A percentile compares a stretch with the other conserved stretches of the same genome.
Conservation (phyloP, 805 yeast genomes). For the Yamadazyma sp. region DNA sequence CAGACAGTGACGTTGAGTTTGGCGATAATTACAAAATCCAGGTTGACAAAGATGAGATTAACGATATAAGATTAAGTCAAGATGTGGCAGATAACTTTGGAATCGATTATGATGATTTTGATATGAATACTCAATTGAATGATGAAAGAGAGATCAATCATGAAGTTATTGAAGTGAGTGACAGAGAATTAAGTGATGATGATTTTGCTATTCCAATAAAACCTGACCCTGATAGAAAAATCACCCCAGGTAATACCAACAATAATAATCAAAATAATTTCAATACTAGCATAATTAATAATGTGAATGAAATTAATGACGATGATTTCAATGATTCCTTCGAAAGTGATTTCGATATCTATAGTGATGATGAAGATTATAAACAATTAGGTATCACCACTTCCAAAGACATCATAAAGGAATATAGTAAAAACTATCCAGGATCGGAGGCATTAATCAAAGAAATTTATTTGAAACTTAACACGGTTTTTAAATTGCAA, state of each 20-base stretch:
- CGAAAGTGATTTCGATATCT: constrained; percentile 6
- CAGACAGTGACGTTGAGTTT: constrained; percentile 1
- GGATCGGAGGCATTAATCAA: constrained; percentile 57
- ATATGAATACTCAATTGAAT: constrained; percentile 36
- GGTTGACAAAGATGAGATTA: constrained; percentile 19
- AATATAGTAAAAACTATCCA: constrained; percentile 20
- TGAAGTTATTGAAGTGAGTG: constrained; percentile 35
- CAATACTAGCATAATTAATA: background rate
- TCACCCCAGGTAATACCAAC: no score
- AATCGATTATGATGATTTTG: constrained; percentile 18
- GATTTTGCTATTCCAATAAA: constrained; percentile 10
- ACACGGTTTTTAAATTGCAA: constrained; percentile 56
- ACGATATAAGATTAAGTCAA: constrained; percentile 28
- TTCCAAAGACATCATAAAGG: constrained; percentile 9
- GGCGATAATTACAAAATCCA: constrained; percentile 9
- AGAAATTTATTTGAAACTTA: constrained; percentile 61
- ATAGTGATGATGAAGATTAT: constrained; percentile 16
- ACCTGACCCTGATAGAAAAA: constrained; percentile 4
- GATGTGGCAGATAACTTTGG: constrained; percentile 32
- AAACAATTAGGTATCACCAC: constrained; percentile 21
- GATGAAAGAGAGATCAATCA: constrained; percentile 34
- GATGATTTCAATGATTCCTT: no score
- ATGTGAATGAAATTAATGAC: background rate
- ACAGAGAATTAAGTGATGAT: constrained; percentile 23
- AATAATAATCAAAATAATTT: no score